Conservation (phyloP, 2,329 filamentous ascomycete species). For the Claviceps maximensis region DNA sequence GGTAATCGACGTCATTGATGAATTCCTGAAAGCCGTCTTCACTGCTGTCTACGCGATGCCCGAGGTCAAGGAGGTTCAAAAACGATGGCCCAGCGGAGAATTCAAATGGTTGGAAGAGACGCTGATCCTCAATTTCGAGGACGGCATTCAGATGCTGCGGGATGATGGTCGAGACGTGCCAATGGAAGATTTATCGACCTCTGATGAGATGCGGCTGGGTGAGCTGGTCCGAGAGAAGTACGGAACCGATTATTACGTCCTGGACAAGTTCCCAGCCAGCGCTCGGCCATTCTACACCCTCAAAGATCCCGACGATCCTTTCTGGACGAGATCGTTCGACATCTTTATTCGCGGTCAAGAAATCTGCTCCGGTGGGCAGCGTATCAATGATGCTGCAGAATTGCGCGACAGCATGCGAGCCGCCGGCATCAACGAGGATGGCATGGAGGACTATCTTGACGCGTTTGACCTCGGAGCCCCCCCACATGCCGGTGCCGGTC, state of each 20-base stretch:
- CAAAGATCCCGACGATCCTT: constrained; percentile 58
- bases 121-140: constrained; percentile 64
- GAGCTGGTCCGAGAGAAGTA: constrained; percentile 77
- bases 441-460: constrained; percentile 81
- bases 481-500: constrained; percentile 79
- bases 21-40: constrained; percentile 63
- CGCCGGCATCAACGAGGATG: constrained; percentile 61
- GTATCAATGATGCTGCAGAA: constrained; percentile 69
- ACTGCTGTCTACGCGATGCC: constrained; percentile 30
- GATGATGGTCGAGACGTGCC: constrained; percentile 68
- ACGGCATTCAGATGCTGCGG: constrained; percentile 70
- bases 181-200: constrained; percentile 65
- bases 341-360: constrained; percentile 91
- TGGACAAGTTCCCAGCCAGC: constrained; percentile 80
- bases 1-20: constrained; percentile 65
- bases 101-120: constrained; percentile 80
- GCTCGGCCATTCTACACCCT: constrained; percentile 89
- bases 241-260: constrained; percentile 80
- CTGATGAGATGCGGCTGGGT: constrained; percentile 77
- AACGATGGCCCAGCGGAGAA: constrained; percentile 75
- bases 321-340: constrained; percentile 83
- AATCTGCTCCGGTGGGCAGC: constrained; percentile 82
- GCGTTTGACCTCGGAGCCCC: constrained; percentile 82
- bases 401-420: constrained; percentile 67
- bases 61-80: constrained; percentile 68